Evolutionary conservation across 176 grass and related monocot genomes (phyloP), one percentile per base, ranked within the genome.

Genomic region (Aegilops longissima): DNA sequence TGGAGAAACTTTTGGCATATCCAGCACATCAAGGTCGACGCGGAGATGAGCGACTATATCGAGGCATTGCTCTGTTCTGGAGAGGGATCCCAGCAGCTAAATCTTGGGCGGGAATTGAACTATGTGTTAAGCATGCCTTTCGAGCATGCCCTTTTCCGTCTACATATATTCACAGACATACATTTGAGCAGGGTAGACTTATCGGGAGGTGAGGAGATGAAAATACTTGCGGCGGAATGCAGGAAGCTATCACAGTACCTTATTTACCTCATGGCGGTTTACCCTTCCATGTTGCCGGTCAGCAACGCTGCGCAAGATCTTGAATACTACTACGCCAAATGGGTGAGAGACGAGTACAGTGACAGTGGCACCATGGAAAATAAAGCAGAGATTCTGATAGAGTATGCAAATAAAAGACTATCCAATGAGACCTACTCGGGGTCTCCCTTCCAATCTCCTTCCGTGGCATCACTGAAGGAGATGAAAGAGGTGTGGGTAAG

Each of bases 281-380:
- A 40, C 23, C 58, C 80, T 70, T 54, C 65, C 25, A 56, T 82
- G 63, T 11, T 82, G 65, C 80, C 80, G 0, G 65, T 82, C 16
- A 54, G 29, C 45, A 35, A 12, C 5, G 10, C 10, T 6, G 66
- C 33, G 18, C 14, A 70, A 8, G 66, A 35, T 36, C 27, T 70
- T 14, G 14, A 70, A 33, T 31, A 13, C 27, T 4, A 8, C 14
- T 69, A 6, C 5, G 29, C 12, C 5, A 23, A 24, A 62, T 62
- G 59, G 59, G 59, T 11, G 3, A 23, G 61, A 12, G n/a, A 63
- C 9, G 10, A 39, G 36, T 39, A 31, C 31, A 31, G 31, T 31
- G 31, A 63, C 23, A 11, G 23, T 9, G 61, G n/a, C 61, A 12
- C 23, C 61, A 63, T 23, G 59, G 31, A 31, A 31, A 31, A 24